Conservation (phyloP, 371 early-diverging fungal species). For the Rhizopus delemar region DNA sequence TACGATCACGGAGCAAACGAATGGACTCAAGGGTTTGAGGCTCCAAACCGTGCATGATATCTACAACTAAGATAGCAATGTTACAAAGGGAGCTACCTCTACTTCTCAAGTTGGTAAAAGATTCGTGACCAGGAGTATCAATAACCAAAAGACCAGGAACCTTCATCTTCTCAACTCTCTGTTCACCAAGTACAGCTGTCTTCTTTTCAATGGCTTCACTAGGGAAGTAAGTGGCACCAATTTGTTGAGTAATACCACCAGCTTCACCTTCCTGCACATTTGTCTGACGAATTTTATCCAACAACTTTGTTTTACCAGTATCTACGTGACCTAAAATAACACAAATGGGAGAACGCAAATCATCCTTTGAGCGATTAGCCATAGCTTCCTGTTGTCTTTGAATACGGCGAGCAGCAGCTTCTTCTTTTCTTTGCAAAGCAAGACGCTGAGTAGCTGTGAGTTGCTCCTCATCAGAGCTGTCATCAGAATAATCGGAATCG, state of each 20-base stretch:
- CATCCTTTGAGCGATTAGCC: slow-evolving; percentile 83
- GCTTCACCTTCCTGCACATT: slow-evolving; percentile 99
- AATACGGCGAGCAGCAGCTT: slow-evolving; percentile 77
- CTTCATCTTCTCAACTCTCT: slow-evolving; percentile 59
- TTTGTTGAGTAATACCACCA: slow-evolving; percentile 99
- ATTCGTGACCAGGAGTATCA: slow-evolving; percentile 99
- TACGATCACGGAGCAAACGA: slow-evolving; percentile 89
- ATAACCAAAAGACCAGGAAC: slow-evolving; percentile 99
- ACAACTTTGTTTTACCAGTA: slow-evolving; percentile 98
- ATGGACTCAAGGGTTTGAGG: slow-evolving; percentile 99
- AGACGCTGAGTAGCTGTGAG: slow-evolving; percentile 59
- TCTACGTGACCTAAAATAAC: slow-evolving; percentile 99
- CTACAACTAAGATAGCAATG: slow-evolving; percentile 99
- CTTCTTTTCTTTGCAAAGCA: slow-evolving; percentile 74
- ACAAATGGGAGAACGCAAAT: slow-evolving; percentile 98
- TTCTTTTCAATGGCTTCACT: slow-evolving; percentile 90
- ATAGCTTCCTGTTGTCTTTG: slow-evolving; percentile 77
- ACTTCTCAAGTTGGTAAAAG: slow-evolving; percentile 98
- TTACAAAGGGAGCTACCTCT: slow-evolving; percentile 99
- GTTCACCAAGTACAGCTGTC: slow-evolving; percentile 73
- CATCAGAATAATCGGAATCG: slow-evolving; percentile 39
- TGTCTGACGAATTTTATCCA: slow-evolving; percentile 99
- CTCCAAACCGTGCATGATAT: slow-evolving; percentile 99
- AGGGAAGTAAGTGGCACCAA: slow-evolving; percentile 99
- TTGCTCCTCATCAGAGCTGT: slow-evolving; percentile 60